Evolutionary conservation across 352 stramenopile genomes (phyloP).

Genomic region (Globisporangium acanthophoron): DNA sequence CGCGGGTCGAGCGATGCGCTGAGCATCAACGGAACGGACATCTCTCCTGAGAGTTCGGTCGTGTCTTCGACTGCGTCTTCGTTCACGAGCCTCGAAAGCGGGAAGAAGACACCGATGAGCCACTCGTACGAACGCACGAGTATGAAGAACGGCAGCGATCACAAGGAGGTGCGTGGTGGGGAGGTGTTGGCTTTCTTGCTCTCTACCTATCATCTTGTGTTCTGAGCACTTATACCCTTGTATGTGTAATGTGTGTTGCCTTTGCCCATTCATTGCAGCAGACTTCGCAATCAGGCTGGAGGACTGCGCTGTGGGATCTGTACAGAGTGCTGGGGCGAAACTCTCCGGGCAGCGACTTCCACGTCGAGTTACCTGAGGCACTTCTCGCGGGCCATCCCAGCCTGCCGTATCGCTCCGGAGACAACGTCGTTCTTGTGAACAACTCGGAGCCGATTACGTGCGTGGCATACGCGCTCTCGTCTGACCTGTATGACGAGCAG

Average conservation of each 20-base stretch:
- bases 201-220: background rate
- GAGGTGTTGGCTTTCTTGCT: background rate
- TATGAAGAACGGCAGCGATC: conserved; percentile 6
- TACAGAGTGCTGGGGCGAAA: conserved; percentile 58
- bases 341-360: conserved; percentile 63
- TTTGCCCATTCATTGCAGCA: background rate
- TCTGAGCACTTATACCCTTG: background rate
- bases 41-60: conserved; percentile 16
- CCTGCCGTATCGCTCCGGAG: conserved; percentile 85
- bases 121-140: conserved; percentile 10
- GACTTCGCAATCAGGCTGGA: conserved; percentile 38
- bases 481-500: conserved; percentile 82
- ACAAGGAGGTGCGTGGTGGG: conserved; percentile 37
- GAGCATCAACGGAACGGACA: conserved; percentile 27
- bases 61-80: conserved; percentile 26
- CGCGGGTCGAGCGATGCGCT: conserved; percentile 36
- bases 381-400: conserved; percentile 81
- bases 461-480: conserved; percentile 94
- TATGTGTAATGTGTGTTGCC: background rate
- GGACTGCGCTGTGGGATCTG: conserved; percentile 60
- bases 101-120: conserved; percentile 5
- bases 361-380: conserved; percentile 54
- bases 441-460: conserved; percentile 92
- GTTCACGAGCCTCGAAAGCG: conserved; percentile 13
- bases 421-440: conserved; percentile 90